Conservation (phyloP, 192 early-diverging fungal genomes). For the Gaertneriomyces semiglobifer region DNA sequence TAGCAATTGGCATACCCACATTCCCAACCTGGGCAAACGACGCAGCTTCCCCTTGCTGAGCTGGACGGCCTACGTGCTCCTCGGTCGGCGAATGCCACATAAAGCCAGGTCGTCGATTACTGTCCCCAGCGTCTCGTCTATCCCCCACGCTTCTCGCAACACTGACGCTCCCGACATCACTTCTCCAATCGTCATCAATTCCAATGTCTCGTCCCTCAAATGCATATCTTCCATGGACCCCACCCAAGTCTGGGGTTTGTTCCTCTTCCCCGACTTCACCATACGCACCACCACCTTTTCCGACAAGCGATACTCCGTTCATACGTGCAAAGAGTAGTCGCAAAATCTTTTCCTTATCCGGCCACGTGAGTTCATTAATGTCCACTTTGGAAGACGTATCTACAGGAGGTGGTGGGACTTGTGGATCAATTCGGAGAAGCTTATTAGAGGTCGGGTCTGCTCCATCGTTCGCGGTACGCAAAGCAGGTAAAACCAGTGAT, state of each 20-base stretch:
- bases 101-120: too few relatives aligned
- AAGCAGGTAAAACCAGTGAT: too few relatives aligned
- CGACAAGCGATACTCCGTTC: slow-evolving; percentile 51
- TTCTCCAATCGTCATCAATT: slow-evolving; percentile 6
- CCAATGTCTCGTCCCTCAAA: slow-evolving; percentile 4
- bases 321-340: slow-evolving; percentile 62
- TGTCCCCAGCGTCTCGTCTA: too few relatives aligned
- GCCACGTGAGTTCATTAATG: slow-evolving; percentile 49
- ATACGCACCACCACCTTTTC: slow-evolving; percentile 17
- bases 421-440: neutral
- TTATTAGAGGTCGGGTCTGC: too few relatives aligned
- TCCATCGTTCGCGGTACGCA: too few relatives aligned
- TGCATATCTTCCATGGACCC: neutral
- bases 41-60: too few relatives aligned
- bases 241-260: neutral
- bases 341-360: slow-evolving; percentile 57
- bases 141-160: too few relatives aligned
- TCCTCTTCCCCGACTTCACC: neutral
- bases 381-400: slow-evolving; percentile 35
- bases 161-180: too few relatives aligned
- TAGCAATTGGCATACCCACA: too few relatives aligned
- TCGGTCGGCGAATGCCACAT: too few relatives aligned
- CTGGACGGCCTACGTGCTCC: too few relatives aligned
- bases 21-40: too few relatives aligned
- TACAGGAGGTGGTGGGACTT: neutral